Evolutionary conservation across 176 grass and related monocot species (phyloP).

Genomic region (Rhynchospora pubera): DNA sequence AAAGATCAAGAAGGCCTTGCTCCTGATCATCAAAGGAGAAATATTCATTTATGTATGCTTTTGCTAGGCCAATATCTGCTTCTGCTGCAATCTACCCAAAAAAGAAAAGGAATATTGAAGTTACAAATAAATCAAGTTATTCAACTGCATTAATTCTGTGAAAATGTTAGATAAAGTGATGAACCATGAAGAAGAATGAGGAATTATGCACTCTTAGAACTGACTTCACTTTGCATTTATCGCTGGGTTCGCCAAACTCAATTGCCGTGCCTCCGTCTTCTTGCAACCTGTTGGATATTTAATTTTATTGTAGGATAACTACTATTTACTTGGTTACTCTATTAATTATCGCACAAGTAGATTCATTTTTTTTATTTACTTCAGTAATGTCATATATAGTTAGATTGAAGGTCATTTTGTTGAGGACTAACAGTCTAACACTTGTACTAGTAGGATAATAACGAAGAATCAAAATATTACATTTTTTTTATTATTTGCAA

Average conservation of each 20-base stretch:
- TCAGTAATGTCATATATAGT: no score
- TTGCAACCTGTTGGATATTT: constrained; percentile 27
- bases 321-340: no score
- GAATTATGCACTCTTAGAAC: constrained; percentile 50
- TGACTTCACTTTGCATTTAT: constrained; percentile 30
- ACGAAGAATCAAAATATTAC: no score
- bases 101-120: not conserved
- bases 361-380: no score
- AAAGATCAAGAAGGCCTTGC: constrained; percentile 66
- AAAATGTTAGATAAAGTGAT: not conserved
- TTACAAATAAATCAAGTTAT: no score
- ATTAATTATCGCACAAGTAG: no score
- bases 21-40: constrained; percentile 61
- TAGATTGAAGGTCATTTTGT: no score
- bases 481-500: no score
- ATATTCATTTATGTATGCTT: constrained; percentile 64
- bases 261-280: constrained; percentile 68
- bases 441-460: no score
- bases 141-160: no score
- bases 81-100: constrained; percentile 50
- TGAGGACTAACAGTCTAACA: no score
- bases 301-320: not conserved
- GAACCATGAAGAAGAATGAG: constrained; percentile 72
- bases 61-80: constrained; percentile 63
- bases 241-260: constrained; percentile 33